These are phyloP conservation scores for Candida glucosophila DNA, from an alignment of 1,139 yeast genomes.

Conservation along the genomic window DNA sequence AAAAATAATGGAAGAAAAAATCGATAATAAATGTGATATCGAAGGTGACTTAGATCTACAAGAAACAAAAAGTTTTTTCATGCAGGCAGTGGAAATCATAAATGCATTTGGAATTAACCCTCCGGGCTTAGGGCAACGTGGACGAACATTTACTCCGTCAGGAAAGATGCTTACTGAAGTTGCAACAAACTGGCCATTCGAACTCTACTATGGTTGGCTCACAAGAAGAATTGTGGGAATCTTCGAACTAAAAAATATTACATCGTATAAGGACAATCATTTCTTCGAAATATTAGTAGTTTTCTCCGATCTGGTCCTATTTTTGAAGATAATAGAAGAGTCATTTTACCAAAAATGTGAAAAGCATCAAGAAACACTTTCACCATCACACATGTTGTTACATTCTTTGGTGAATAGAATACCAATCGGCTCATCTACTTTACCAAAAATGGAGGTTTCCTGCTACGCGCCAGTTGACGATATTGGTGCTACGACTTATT, in stretches of 20 bases:
- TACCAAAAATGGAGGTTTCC: constrained; percentile 63
- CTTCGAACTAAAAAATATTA: constrained; percentile 42
- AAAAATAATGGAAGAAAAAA: constrained; percentile 15
- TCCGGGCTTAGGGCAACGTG: constrained; percentile 31
- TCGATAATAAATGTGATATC: constrained; percentile 7
- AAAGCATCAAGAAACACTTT: constrained; percentile 41
- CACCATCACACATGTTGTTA: constrained; percentile 75
- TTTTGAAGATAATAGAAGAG: constrained; percentile 44
- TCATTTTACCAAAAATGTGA: constrained; percentile 20
- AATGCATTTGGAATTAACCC: constrained; percentile 68
- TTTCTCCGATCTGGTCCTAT: constrained; percentile 71
- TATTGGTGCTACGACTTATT: constrained; percentile 38
- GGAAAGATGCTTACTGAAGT: constrained; percentile 81
- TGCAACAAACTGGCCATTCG: constrained; percentile 81
- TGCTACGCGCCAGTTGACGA: constrained; percentile 64
- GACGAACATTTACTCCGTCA: constrained; percentile 77
- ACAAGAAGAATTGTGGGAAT: constrained; percentile 78
- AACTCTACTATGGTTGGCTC: constrained; percentile 83
- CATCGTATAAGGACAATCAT: constrained; percentile 12
- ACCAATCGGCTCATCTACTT: constrained; percentile 48
- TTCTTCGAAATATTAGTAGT: constrained; percentile 59
- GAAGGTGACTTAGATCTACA: constrained; percentile 13
- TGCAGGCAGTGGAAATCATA: constrained; percentile 54
- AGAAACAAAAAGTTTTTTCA: constrained; percentile 27
- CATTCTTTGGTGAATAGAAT: constrained; percentile 83